Evolutionary conservation across 495 filamentous ascomycete species (phyloP).

Genomic region (Neurospora sp.): DNA sequence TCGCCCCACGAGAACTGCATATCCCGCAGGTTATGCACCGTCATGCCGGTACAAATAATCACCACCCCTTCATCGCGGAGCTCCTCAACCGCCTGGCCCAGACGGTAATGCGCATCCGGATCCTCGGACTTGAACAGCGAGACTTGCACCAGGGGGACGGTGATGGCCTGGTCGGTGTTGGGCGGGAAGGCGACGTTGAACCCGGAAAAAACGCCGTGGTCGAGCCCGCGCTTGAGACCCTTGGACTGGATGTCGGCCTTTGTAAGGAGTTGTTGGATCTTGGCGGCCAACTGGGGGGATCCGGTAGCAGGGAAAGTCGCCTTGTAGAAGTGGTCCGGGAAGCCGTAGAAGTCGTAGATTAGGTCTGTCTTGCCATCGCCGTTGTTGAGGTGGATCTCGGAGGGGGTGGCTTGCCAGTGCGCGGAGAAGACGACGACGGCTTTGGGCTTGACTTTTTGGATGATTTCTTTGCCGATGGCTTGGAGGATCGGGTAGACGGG

Average conservation of each 20-base stretch:
- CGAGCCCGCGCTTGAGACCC: slow-evolving; percentile 57
- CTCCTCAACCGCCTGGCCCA: slow-evolving; percentile 56
- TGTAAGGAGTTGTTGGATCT: slow-evolving; percentile 49
- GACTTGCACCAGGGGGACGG: slow-evolving; percentile 72
- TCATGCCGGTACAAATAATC: slow-evolving; percentile 76
- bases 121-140: slow-evolving; percentile 63
- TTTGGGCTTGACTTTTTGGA: slow-evolving; percentile 63
- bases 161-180: slow-evolving; percentile 55
- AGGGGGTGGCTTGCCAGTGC: slow-evolving; percentile 61
- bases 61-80: slow-evolving; percentile 65
- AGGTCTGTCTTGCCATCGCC: slow-evolving; percentile 52
- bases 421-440: slow-evolving; percentile 82
- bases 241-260: slow-evolving; percentile 53
- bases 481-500: slow-evolving; percentile 63
- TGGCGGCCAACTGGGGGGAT: slow-evolving; percentile 52
- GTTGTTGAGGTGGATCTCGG: slow-evolving; percentile 61
- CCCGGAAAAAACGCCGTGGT: slow-evolving; percentile 72
- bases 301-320: slow-evolving; percentile 63
- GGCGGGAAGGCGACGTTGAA: slow-evolving; percentile 66
- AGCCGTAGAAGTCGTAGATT: slow-evolving; percentile 84
- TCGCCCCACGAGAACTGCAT: slow-evolving; percentile 36
- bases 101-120: slow-evolving; percentile 55
- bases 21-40: slow-evolving; percentile 76
- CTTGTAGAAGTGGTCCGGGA: slow-evolving; percentile 51
- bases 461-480: slow-evolving; percentile 67